phyloP scores from a whole-genome alignment of 495 filamentous ascomycete genomes.

The Aspergillus campestris region DNA sequence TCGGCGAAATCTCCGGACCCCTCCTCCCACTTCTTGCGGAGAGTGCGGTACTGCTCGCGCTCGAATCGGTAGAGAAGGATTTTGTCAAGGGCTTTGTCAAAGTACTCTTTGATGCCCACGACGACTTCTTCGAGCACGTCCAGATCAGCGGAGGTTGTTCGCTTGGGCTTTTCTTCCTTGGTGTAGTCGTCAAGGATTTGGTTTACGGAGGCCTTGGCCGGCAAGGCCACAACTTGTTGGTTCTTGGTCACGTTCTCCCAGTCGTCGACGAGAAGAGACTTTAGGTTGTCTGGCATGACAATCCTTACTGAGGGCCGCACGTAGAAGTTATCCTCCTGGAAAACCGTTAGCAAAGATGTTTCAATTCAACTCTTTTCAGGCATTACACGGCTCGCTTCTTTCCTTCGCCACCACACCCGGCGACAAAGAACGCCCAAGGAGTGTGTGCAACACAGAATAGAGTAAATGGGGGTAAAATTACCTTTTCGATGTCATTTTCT shows the following conservation, averaged over 20 bases:
- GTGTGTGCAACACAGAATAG: background rate
- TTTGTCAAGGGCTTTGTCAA: conserved; percentile 75
- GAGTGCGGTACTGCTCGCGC: conserved; percentile 69
- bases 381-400: too few relatives aligned
- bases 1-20: conserved; percentile 49
- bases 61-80: conserved; percentile 91
- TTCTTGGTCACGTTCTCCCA: conserved; percentile 99
- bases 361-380: too few relatives aligned
- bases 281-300: conserved; percentile 71
- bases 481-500: conserved; percentile 82
- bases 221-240: conserved; percentile 73
- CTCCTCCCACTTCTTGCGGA: conserved; percentile 54
- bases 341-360: background rate
- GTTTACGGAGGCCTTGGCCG: conserved; percentile 63
- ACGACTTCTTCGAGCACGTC: conserved; percentile 87
- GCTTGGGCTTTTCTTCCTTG: conserved; percentile 57
- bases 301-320: conserved; percentile 73
- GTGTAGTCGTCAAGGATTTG: conserved; percentile 74
- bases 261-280: conserved; percentile 88
- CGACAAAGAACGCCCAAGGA: background rate
- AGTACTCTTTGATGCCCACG: conserved; percentile 79
- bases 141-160: conserved; percentile 53
- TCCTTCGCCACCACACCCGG: too few relatives aligned
- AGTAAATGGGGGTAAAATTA: conserved; percentile 38
- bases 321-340: conserved; percentile 79